These are phyloP conservation scores for Backusella tarrabulga DNA, from an alignment of 192 early-diverging fungal species.

Conservation along the genomic window DNA sequence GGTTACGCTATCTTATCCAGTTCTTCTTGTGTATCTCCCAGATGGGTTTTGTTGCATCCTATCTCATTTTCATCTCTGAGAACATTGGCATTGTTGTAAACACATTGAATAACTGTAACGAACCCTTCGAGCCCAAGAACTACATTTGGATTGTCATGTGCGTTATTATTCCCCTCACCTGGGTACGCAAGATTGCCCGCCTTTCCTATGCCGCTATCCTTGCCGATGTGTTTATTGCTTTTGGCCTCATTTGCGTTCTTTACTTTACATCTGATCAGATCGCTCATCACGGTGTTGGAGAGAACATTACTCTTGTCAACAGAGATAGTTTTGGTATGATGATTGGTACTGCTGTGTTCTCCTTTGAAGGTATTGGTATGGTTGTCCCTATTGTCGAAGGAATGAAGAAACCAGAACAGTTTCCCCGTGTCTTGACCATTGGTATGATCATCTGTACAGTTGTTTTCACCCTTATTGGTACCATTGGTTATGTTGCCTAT, in stretches of 20 bases:
- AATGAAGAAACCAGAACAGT: constrained; percentile 81
- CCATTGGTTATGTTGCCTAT: constrained; percentile 72
- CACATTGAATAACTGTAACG: constrained; percentile 58
- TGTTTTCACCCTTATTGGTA: constrained; percentile 70
- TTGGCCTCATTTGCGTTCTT: constrained; percentile 64
- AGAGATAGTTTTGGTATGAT: constrained; percentile 58
- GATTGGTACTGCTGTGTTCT: constrained; percentile 63
- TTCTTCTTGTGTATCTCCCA: constrained; percentile 61
- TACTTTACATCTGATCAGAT: constrained; percentile 51
- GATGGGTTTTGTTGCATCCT: constrained; percentile 84
- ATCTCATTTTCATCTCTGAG: constrained; percentile 84
- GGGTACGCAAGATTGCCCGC: constrained; percentile 61
- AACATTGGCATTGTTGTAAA: constrained; percentile 73
- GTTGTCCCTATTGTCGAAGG: constrained; percentile 62
- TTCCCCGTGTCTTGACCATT: constrained; percentile 63
- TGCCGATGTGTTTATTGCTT: constrained; percentile 74
- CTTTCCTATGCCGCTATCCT: constrained; percentile 58
- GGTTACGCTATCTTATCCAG: constrained; percentile 26
- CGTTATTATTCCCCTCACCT: constrained; percentile 65
- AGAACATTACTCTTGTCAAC: constrained; percentile 61
- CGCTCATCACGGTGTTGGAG: constrained; percentile 42
- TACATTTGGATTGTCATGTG: constrained; percentile 74
- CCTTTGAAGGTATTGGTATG: constrained; percentile 44
- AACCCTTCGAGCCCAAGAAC: constrained; percentile 56
- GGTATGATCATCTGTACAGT: constrained; percentile 63